phyloP scores from a whole-genome alignment of 768 basidiomycete genomes.

The Sarcodon sp. region DNA sequence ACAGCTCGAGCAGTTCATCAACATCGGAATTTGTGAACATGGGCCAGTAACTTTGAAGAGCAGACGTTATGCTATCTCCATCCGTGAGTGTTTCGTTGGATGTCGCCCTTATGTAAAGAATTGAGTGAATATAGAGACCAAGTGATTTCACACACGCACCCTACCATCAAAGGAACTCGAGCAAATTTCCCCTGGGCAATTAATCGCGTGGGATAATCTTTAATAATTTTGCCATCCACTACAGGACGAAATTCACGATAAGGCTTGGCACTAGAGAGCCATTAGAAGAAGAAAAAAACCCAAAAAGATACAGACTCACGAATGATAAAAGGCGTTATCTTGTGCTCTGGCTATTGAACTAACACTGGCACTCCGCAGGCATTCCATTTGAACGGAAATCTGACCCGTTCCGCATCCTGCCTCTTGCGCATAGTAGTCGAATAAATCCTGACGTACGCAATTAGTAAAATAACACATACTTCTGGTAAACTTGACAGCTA shows the following conservation, averaged over 20 bases:
- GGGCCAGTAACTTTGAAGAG: slow-evolving; percentile 31
- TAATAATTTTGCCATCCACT: slow-evolving; percentile 37
- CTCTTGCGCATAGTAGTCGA: slow-evolving; percentile 33
- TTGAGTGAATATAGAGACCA: no score
- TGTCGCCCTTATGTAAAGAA: no score
- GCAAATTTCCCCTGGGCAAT: slow-evolving; percentile 32
- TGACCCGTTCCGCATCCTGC: slow-evolving; percentile 27
- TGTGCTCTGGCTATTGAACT: slow-evolving; percentile 37
- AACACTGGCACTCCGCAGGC: background rate
- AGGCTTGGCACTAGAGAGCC: slow-evolving; percentile 18
- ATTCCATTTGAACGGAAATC: background rate
- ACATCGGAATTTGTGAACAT: slow-evolving; percentile 26
- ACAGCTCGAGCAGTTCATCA: slow-evolving; percentile 15
- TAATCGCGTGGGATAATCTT: slow-evolving; percentile 32
- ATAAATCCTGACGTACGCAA: slow-evolving; percentile 23
- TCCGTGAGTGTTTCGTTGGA: slow-evolving; percentile 48
- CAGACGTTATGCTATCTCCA: slow-evolving; percentile 18
- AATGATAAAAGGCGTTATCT: slow-evolving; percentile 28
- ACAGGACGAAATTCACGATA: slow-evolving; percentile 42
- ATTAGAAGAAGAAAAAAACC: background rate
- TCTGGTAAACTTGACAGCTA: no score
- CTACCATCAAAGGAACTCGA: slow-evolving; percentile 43
- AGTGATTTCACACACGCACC: slow-evolving; percentile 21
- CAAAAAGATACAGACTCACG: slow-evolving; percentile 22
- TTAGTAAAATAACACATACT: no score